Percentiles rank a stretch among this genome's conserved stretches.
Evolutionary conservation across 495 filamentous ascomycete genomes (phyloP).

Genomic region (Penicillium flavigenum): DNA sequence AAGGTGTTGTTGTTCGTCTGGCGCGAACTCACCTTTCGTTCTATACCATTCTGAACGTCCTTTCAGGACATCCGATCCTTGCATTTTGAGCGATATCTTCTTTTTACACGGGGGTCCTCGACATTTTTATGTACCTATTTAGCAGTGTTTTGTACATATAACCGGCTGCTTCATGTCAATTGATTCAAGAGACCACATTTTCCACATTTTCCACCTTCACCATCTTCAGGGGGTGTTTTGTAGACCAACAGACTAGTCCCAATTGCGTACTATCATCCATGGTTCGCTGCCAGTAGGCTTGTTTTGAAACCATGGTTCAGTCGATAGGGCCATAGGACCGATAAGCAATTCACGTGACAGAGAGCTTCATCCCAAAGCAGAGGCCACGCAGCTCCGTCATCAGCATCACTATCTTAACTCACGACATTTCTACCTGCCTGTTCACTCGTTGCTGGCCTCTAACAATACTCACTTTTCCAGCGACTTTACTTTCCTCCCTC

Average conservation of each 20-base stretch:
- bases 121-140: conserved; percentile 12
- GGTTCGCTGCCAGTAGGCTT: background rate
- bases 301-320: background rate
- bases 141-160: conserved; percentile 25
- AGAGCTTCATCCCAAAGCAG: conserved; percentile 21
- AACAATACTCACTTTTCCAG: background rate
- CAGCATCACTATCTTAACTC: conserved; percentile 14
- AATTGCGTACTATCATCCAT: conserved; percentile 1
- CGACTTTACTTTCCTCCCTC: background rate
- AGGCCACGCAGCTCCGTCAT: conserved; percentile 37
- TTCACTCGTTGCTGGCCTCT: background rate
- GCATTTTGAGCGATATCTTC: conserved; percentile 19
- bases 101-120: background rate
- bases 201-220: background rate
- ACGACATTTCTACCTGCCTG: conserved; percentile 8
- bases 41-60: conserved; percentile 6
- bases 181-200: background rate
- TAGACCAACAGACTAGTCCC: conserved; percentile 1
- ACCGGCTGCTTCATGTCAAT: background rate
- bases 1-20: conserved; percentile 17
- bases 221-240: background rate
- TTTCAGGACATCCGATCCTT: conserved; percentile 4
- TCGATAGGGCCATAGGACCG: conserved; percentile 10
- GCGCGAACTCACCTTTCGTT: conserved; percentile 12
- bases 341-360: conserved; percentile 38